phyloP scores from a whole-genome alignment of 1,284 basidiomycete species.

The Ustilago nuda region DNA sequence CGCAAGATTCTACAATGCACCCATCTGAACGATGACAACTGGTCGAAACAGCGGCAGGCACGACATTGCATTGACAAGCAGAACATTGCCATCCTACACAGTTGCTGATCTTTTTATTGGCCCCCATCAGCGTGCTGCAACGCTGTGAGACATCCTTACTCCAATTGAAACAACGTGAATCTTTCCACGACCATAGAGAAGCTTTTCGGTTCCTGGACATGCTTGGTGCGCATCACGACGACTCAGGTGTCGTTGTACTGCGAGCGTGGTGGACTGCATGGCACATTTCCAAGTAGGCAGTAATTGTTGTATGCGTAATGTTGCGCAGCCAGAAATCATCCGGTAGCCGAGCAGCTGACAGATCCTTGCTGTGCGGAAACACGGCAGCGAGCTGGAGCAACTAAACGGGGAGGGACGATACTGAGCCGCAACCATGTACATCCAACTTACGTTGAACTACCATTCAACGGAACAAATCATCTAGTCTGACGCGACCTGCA shows the following conservation, averaged over 20 bases:
- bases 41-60: neutral
- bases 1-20: neutral
- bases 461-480: slow-evolving; percentile 3
- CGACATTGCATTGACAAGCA: neutral
- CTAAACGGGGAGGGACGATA: slow-evolving; percentile 29
- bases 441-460: neutral
- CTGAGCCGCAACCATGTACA: neutral
- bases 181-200: slow-evolving; percentile 9
- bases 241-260: neutral
- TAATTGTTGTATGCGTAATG: neutral
- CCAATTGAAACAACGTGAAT: neutral
- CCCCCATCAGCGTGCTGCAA: neutral
- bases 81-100: neutral
- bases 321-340: slow-evolving; percentile 1
- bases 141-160: neutral
- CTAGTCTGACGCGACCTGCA: neutral
- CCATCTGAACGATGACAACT: neutral
- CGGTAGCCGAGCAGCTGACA: slow-evolving; percentile 43
- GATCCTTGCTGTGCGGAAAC: neutral
- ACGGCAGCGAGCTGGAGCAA: slow-evolving; percentile 38
- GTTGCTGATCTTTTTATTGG: neutral
- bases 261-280: neutral
- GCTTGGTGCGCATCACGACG: neutral
- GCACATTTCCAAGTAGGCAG: neutral
- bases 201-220: neutral